A percentile compares a stretch with the other conserved stretches of the same genome.
phyloP scores from a whole-genome alignment of 2,329 filamentous ascomycete species.

The Lachnellula occidentalis region DNA sequence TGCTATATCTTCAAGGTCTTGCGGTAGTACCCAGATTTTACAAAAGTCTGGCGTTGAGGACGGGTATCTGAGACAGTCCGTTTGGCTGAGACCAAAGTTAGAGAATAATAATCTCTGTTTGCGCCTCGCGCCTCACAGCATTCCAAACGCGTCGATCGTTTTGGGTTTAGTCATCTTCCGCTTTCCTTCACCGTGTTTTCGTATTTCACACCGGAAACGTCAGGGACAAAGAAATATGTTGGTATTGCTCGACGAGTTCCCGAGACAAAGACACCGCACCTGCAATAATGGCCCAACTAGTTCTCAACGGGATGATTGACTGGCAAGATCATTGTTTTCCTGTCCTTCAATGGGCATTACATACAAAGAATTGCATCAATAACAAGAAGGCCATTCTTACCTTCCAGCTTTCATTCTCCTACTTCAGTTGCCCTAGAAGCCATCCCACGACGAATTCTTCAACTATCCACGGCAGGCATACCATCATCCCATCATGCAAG shows the following conservation, averaged over 20 bases:
- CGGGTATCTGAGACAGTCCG: slow-evolving; percentile 10
- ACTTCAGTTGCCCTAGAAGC: slow-evolving; percentile 10
- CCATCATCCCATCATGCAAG: slow-evolving; percentile 21
- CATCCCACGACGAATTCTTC: slow-evolving; percentile 9
- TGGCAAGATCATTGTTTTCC: slow-evolving; percentile 30
- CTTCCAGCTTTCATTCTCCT: slow-evolving; percentile 15
- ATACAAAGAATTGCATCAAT: slow-evolving; percentile 27
- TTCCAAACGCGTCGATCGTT: slow-evolving; percentile 13
- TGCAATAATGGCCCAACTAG: slow-evolving; percentile 27
- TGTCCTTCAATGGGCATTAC: slow-evolving; percentile 26
- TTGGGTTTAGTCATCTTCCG: slow-evolving; percentile 14
- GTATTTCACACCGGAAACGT: slow-evolving; percentile 16
- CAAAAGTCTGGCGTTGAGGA: slow-evolving; percentile 11
- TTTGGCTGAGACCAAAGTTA: slow-evolving; percentile 8
- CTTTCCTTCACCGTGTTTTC: neutral
- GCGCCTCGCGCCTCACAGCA: slow-evolving; percentile 7
- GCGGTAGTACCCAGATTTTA: slow-evolving; percentile 4
- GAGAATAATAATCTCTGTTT: slow-evolving; percentile 14
- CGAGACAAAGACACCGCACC: slow-evolving; percentile 30
- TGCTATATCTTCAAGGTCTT: neutral
- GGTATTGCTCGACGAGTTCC: slow-evolving; percentile 27
- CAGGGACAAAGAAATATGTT: slow-evolving; percentile 27
- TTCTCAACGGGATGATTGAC: slow-evolving; percentile 21
- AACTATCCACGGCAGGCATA: slow-evolving; percentile 2
- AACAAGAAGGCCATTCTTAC: slow-evolving; percentile 31